Percentiles rank a stretch among this genome's conserved stretches.
Evolutionary conservation across 495 filamentous ascomycete genomes (phyloP).

Genomic region (Neurospora sp.): DNA sequence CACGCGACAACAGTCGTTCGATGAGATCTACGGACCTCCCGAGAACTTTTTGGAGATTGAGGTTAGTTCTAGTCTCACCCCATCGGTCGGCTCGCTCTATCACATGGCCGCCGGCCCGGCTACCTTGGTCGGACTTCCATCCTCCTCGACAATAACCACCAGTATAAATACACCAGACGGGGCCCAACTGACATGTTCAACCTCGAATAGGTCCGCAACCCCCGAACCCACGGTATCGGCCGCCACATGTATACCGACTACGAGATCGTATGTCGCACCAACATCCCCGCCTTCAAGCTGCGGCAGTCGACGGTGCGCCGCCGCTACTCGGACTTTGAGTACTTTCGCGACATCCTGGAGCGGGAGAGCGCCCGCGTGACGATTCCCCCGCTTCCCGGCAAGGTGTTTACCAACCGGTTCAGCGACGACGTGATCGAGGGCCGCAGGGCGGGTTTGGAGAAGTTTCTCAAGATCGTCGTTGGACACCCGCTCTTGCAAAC

Average conservation of each 20-base stretch:
- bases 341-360: conserved; percentile 97
- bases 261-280: conserved; percentile 92
- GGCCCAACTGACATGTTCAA: background rate
- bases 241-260: conserved; percentile 98
- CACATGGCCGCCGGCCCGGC: background rate
- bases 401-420: conserved; percentile 97
- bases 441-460: conserved; percentile 78
- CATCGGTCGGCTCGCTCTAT: background rate
- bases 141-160: background rate
- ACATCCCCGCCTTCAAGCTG: conserved; percentile 97
- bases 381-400: conserved; percentile 90
- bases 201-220: conserved; percentile 68
- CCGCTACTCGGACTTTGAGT: conserved; percentile 95
- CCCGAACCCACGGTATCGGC: conserved; percentile 88
- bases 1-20: conserved; percentile 84
- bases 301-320: conserved; percentile 71
- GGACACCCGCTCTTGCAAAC: conserved; percentile 95
- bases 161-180: background rate
- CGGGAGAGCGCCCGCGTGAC: conserved; percentile 88
- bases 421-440: conserved; percentile 98
- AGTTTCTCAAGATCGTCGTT: conserved; percentile 95
- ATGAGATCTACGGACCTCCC: conserved; percentile 97
- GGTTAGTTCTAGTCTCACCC: conserved; percentile 37
- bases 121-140: background rate
- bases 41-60: conserved; percentile 99